phyloP scores from a whole-genome alignment of 1,139 yeast species.

The Nakaseomyces glabratus region DNA sequence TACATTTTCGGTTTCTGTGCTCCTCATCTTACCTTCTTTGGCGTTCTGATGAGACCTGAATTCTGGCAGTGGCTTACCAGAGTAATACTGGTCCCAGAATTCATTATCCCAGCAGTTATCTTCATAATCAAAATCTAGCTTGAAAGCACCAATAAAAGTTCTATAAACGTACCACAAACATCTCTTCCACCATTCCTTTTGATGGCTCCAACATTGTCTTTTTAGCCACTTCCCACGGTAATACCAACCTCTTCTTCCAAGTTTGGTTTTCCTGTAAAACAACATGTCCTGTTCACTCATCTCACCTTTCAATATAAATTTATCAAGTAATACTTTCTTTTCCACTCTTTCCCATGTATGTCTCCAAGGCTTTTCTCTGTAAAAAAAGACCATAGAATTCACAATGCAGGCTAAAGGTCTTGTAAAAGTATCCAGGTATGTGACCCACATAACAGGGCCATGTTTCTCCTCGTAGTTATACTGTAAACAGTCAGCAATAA shows the following conservation, averaged over 20 bases:
- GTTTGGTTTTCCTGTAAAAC: slow-evolving; percentile 18
- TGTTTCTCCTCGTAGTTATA: slow-evolving; percentile 40
- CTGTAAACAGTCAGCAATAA: slow-evolving; percentile 60
- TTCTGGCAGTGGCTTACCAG: slow-evolving; percentile 7
- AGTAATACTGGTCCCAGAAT: slow-evolving; percentile 22
- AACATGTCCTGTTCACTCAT: slow-evolving; percentile 23
- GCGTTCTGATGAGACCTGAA: slow-evolving; percentile 1
- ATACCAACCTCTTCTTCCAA: slow-evolving; percentile 29
- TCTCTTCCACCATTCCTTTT: slow-evolving; percentile 23
- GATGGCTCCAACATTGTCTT: slow-evolving; percentile 25
- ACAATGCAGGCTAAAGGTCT: slow-evolving; percentile 76
- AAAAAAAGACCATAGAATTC: slow-evolving; percentile 65
- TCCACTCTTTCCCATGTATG: slow-evolving; percentile 28
- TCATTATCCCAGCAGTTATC: slow-evolving; percentile 25
- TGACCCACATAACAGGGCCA: slow-evolving; percentile 56
- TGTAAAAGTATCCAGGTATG: slow-evolving; percentile 60
- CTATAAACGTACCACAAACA: slow-evolving; percentile 23
- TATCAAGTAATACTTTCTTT: slow-evolving; percentile 18
- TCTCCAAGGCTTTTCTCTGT: slow-evolving; percentile 73
- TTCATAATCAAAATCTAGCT: slow-evolving; percentile 14
- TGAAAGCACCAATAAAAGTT: slow-evolving; percentile 15
- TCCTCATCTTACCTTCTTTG: slow-evolving; percentile 2
- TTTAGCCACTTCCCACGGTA: slow-evolving; percentile 25
- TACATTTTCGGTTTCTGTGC: slow-evolving; percentile 3
- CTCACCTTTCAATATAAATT: slow-evolving; percentile 23